These are phyloP conservation scores for Plasmodium vivax DNA, from an alignment of 169 alveolate species.

Conservation along the genomic window DNA sequence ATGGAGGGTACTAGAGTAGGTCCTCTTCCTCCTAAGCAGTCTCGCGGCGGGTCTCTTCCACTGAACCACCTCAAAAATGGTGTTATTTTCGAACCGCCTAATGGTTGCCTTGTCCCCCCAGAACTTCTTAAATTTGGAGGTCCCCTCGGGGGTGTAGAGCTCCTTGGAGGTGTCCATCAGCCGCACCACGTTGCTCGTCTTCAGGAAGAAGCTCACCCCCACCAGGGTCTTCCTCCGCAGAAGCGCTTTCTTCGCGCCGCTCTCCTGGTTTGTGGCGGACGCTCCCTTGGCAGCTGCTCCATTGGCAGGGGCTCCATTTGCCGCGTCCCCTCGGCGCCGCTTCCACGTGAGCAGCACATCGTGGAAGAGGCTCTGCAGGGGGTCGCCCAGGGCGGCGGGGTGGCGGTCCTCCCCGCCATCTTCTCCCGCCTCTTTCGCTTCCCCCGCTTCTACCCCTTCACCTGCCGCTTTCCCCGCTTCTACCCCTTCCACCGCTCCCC, in stretches of 20 bases:
- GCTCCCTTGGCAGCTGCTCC: neutral
- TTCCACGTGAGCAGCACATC: neutral
- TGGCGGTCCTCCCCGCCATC: neutral
- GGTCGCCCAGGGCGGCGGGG: neutral
- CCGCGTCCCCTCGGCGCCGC: too few species aligned
- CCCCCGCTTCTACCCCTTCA: neutral
- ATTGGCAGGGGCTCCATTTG: neutral
- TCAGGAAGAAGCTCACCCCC: conserved; percentile 29
- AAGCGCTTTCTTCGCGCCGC: neutral
- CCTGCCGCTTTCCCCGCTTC: too few species aligned
- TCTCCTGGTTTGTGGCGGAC: neutral
- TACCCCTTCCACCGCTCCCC: neutral
- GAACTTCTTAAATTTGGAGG: conserved; percentile 13
- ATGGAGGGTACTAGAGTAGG: neutral
- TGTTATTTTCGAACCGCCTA: conserved; percentile 51
- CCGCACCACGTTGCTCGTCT: conserved; percentile 18
- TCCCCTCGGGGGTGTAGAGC: conserved; percentile 22
- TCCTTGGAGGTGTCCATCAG: neutral
- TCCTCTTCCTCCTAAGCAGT: neutral
- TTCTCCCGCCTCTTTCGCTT: neutral
- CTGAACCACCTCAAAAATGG: conserved; percentile 32
- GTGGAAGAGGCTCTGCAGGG: neutral
- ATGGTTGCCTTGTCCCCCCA: conserved; percentile 27
- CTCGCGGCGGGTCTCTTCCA: conserved; percentile 31
- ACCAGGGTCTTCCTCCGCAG: neutral